phyloP scores from a whole-genome alignment of 1,284 basidiomycete genomes.

The Ceratobasidium sp. region DNA sequence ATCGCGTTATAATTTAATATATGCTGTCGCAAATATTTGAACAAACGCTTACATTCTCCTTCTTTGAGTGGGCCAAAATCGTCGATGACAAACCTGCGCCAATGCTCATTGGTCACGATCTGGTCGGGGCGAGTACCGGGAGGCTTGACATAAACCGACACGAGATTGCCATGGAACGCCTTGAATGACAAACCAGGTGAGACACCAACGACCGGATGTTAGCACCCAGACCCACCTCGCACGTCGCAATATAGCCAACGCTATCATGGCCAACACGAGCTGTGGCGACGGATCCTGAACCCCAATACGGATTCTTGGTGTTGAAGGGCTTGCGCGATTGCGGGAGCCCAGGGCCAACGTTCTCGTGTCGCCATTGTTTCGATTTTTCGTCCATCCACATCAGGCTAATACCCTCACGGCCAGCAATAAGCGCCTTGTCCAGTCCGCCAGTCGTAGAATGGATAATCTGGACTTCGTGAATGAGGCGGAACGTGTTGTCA shows the following conservation, averaged over 20 bases:
- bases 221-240: slow-evolving; percentile 49
- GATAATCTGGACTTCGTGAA: slow-evolving; percentile 52
- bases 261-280: slow-evolving; percentile 51
- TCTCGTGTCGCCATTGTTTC: slow-evolving; percentile 46
- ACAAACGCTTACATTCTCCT: slow-evolving; percentile 36
- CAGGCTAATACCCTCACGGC: slow-evolving; percentile 52
- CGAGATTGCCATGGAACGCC: slow-evolving; percentile 54
- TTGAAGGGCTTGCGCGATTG: slow-evolving; percentile 42
- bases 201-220: background rate
- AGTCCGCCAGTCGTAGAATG: slow-evolving; percentile 48
- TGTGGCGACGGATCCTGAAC: slow-evolving; percentile 52
- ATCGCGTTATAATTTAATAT: background rate
- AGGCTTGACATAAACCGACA: slow-evolving; percentile 6
- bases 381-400: slow-evolving; percentile 51
- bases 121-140: background rate
- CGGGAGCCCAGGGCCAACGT: slow-evolving; percentile 51
- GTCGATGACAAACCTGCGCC: slow-evolving; percentile 52
- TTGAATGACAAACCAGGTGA: slow-evolving; percentile 28
- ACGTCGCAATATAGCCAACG: slow-evolving; percentile 53
- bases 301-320: slow-evolving; percentile 49
- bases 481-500: slow-evolving; percentile 49
- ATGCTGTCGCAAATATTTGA: background rate
- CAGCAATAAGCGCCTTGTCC: slow-evolving; percentile 53
- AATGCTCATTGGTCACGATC: slow-evolving; percentile 47
- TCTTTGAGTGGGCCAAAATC: slow-evolving; percentile 52